Evolutionary conservation across 2,329 filamentous ascomycete genomes (phyloP).

Genomic region (Coniella lustricola): DNA sequence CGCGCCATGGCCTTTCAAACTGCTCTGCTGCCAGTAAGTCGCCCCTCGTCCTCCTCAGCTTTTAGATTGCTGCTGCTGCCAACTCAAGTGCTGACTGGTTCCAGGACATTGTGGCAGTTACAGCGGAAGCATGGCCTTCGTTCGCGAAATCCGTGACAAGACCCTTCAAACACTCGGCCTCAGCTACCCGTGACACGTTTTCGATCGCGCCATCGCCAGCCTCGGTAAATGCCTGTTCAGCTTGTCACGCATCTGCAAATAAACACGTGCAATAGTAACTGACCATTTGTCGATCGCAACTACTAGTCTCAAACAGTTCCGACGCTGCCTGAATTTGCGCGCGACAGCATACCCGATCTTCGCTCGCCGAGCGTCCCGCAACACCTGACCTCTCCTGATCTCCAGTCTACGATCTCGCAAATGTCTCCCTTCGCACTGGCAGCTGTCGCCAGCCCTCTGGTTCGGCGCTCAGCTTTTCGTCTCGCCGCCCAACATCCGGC

Average conservation of each 20-base stretch:
- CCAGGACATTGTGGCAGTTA: conserved; percentile 37
- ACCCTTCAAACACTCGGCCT: conserved; percentile 24
- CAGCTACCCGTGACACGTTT: neutral
- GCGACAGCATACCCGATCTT: neutral
- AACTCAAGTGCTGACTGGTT: neutral
- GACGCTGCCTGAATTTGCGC: conserved; percentile 9
- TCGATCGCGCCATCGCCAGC: neutral
- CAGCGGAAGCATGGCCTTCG: conserved; percentile 36
- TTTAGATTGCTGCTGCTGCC: neutral
- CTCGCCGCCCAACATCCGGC: neutral
- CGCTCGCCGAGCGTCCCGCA: conserved; percentile 13
- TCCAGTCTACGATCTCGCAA: conserved; percentile 25
- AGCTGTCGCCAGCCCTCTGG: conserved; percentile 23
- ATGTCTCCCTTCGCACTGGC: conserved; percentile 25
- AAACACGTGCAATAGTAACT: neutral
- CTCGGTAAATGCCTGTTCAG: neutral
- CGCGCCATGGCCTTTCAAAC: conserved; percentile 16
- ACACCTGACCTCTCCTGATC: conserved; percentile 23
- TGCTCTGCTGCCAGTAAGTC: conserved; percentile 16
- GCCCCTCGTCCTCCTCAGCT: neutral
- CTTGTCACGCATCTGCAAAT: neutral
- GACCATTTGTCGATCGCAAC: conserved; percentile 1
- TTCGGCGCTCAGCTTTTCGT: conserved; percentile 5
- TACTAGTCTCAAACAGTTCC: conserved; percentile 3
- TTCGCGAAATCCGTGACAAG: conserved; percentile 31